Conservation (phyloP, 1,284 basidiomycete species). For the Pascua sp. region DNA sequence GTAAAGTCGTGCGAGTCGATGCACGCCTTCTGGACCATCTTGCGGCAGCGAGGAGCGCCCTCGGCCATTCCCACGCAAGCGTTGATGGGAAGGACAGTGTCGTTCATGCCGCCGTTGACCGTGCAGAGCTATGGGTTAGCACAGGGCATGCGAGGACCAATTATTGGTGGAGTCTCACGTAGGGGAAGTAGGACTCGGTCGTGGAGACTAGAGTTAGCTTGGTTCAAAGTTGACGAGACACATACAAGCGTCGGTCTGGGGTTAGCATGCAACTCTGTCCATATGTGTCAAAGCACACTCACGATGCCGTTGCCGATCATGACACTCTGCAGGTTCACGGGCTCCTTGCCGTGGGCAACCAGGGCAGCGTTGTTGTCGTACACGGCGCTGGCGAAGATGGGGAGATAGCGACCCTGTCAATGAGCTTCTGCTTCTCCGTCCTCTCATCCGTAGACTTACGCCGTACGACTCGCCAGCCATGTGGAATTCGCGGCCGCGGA, state of each 20-base stretch:
- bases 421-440: no score
- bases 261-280: no score
- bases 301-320: slow-evolving; percentile 66
- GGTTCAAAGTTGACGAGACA: not conserved
- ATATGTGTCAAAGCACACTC: not conserved
- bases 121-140: slow-evolving; percentile 33
- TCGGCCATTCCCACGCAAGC: slow-evolving; percentile 45
- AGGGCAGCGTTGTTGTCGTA: slow-evolving; percentile 70
- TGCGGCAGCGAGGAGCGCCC: slow-evolving; percentile 42
- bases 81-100: slow-evolving; percentile 37
- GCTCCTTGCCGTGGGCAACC: slow-evolving; percentile 59
- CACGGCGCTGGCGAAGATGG: slow-evolving; percentile 73
- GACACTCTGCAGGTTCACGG: slow-evolving; percentile 72
- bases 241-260: no score
- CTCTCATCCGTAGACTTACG: no score
- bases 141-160: not conserved
- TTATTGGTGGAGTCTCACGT: not conserved
- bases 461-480: slow-evolving; percentile 61
- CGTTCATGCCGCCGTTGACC: slow-evolving; percentile 35
- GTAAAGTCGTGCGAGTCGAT: slow-evolving; percentile 55
- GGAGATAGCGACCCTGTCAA: slow-evolving; percentile 64
- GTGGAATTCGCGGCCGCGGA: slow-evolving; percentile 62
- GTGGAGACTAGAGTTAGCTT: slow-evolving; percentile 7
- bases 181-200: slow-evolving; percentile 43
- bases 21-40: slow-evolving; percentile 34